Evolutionary conservation across 2,329 filamentous ascomycete genomes (phyloP).

Genomic region (Diplocarpon rosae): DNA sequence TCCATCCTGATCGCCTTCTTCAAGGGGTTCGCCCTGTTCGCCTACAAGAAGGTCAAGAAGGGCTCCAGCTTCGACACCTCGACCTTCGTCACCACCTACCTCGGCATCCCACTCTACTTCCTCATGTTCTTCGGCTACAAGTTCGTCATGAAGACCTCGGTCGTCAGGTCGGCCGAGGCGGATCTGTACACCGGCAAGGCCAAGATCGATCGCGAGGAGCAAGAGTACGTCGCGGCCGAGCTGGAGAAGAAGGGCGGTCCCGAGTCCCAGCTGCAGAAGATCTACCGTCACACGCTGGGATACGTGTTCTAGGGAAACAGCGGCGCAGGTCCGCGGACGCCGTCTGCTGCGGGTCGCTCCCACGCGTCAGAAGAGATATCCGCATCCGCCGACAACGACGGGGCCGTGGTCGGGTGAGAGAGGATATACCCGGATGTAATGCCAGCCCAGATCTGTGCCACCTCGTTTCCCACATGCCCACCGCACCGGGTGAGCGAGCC

Average conservation of each 20-base stretch:
- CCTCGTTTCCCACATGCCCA: too few relatives aligned
- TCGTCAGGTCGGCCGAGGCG: slow-evolving; percentile 37
- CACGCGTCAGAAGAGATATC: too few relatives aligned
- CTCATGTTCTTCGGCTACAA: slow-evolving; percentile 47
- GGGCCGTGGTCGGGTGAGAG: background rate
- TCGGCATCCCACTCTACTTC: slow-evolving; percentile 52
- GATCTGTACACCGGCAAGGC: slow-evolving; percentile 49
- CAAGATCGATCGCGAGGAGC: slow-evolving; percentile 48
- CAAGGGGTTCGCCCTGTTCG: slow-evolving; percentile 65
- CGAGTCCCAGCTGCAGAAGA: slow-evolving; percentile 17
- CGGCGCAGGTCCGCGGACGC: background rate
- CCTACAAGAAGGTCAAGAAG: slow-evolving; percentile 45
- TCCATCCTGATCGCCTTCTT: slow-evolving; percentile 66
- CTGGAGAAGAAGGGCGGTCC: slow-evolving; percentile 13
- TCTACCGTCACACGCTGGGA: slow-evolving; percentile 20
- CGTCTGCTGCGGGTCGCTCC: too few relatives aligned
- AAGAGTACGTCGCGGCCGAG: slow-evolving; percentile 23
- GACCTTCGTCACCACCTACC: slow-evolving; percentile 53
- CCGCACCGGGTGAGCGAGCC: too few relatives aligned
- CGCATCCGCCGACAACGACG: background rate
- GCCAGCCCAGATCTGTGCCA: background rate
- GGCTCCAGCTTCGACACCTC: slow-evolving; percentile 45
- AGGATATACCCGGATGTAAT: background rate
- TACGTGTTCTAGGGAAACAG: slow-evolving; percentile 11
- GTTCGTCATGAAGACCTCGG: slow-evolving; percentile 31